A percentile compares a stretch with the other conserved stretches of the same genome.
phyloP scores from a whole-genome alignment of 1,284 basidiomycete genomes.

The Golubevia sp. region DNA sequence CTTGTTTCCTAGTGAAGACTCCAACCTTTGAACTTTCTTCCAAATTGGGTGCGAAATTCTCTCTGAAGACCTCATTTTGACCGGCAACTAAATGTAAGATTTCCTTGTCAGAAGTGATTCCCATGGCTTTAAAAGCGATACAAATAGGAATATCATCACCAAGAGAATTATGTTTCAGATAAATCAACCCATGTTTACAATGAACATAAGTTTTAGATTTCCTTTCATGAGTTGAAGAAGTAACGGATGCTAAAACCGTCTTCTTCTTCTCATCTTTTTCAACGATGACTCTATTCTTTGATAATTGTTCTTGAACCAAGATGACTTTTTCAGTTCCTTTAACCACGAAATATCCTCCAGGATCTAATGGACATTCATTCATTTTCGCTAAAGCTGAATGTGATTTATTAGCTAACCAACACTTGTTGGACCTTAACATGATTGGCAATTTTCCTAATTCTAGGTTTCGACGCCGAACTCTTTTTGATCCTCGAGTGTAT shows the following conservation, averaged over 20 bases:
- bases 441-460: slow-evolving; percentile 56
- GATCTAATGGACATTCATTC: slow-evolving; percentile 96
- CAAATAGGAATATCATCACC: slow-evolving; percentile 59
- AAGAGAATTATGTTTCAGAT: slow-evolving; percentile 54
- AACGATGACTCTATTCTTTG: slow-evolving; percentile 99
- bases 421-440: slow-evolving; percentile 59
- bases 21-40: slow-evolving; percentile 51
- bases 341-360: slow-evolving; percentile 98
- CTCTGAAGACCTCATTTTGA: slow-evolving; percentile 46
- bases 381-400: slow-evolving; percentile 65
- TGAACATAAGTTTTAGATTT: slow-evolving; percentile 57
- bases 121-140: slow-evolving; percentile 59
- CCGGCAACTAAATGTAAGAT: slow-evolving; percentile 58
- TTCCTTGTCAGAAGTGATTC: slow-evolving; percentile 56
- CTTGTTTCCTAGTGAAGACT: slow-evolving; percentile 51
- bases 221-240: slow-evolving; percentile 55
- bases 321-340: slow-evolving; percentile 99
- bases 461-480: slow-evolving; percentile 52
- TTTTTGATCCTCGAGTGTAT: slow-evolving; percentile 53
- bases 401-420: slow-evolving; percentile 42
- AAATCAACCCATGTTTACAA: slow-evolving; percentile 35
- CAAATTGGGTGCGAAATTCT: slow-evolving; percentile 53
- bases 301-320: slow-evolving; percentile 96
- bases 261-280: slow-evolving; percentile 67
- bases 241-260: slow-evolving; percentile 56